Evolutionary conservation across 495 filamentous ascomycete genomes (phyloP).

Genomic region (Penicillium cataractarum): DNA sequence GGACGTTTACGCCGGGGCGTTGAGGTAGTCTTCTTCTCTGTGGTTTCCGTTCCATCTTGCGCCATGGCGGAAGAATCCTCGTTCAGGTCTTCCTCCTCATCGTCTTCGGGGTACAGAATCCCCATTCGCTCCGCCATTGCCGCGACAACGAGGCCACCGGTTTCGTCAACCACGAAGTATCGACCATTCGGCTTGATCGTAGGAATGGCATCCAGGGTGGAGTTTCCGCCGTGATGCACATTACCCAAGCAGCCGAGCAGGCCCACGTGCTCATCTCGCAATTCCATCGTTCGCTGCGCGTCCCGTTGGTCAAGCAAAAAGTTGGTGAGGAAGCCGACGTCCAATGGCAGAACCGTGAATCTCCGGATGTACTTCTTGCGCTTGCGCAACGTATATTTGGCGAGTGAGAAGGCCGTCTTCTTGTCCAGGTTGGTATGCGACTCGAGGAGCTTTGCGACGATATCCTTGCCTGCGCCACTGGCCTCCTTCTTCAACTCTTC

Average conservation of each 20-base stretch:
- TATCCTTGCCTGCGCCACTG: conserved; percentile 77
- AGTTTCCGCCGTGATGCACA: conserved; percentile 54
- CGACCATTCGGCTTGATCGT: conserved; percentile 60
- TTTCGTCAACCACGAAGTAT: conserved; percentile 91
- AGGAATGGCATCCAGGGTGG: conserved; percentile 31
- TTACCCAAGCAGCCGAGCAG: conserved; percentile 70
- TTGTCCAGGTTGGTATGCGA: conserved; percentile 86
- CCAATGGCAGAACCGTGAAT: conserved; percentile 82
- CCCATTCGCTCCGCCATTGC: conserved; percentile 92
- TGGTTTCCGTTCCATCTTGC: conserved; percentile 11
- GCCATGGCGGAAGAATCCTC: conserved; percentile 18
- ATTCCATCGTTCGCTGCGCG: conserved; percentile 76
- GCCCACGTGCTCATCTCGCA: conserved; percentile 83
- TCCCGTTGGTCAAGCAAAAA: conserved; percentile 80
- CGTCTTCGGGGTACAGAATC: conserved; percentile 64
- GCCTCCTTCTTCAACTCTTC: conserved; percentile 84
- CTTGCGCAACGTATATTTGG: conserved; percentile 94
- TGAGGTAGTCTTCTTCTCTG: conserved; percentile 19
- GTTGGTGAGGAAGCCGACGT: conserved; percentile 70
- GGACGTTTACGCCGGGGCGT: conserved; percentile 31
- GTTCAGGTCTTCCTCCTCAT: conserved; percentile 29
- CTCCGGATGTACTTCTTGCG: conserved; percentile 87
- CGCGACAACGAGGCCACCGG: conserved; percentile 80
- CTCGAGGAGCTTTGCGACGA: conserved; percentile 83
- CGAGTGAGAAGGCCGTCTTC: conserved; percentile 90